A percentile compares a stretch with the other conserved stretches of the same genome.
Conservation (phyloP, 208 protist genomes). For the Trypanosoma melophagium region DNA sequence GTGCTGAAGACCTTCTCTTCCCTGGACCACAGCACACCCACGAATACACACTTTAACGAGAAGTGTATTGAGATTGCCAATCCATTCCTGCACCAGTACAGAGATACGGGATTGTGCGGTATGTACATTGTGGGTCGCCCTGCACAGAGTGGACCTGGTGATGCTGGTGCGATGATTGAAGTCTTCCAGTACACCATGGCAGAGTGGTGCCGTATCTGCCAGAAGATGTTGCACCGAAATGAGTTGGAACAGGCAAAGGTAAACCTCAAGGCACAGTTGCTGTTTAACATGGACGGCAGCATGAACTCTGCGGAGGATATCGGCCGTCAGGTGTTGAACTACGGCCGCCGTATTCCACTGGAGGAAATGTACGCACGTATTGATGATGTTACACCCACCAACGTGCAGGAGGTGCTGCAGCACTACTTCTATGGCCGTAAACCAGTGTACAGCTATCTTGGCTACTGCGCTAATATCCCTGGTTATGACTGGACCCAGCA, state of each 20-base stretch:
- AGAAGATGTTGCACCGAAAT: conserved; percentile 82
- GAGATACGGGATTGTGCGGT: conserved; percentile 85
- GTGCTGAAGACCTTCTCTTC: conserved; percentile 89
- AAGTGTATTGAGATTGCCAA: conserved; percentile 87
- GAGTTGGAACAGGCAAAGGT: conserved; percentile 88
- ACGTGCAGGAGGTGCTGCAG: conserved; percentile 86
- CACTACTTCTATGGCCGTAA: conserved; percentile 92
- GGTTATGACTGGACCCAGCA: conserved; percentile 89
- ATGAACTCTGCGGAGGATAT: conserved; percentile 86
- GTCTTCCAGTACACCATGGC: conserved; percentile 88
- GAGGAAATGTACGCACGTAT: conserved; percentile 92
- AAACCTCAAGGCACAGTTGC: conserved; percentile 87
- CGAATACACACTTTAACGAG: conserved; percentile 89
- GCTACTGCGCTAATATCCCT: conserved; percentile 78
- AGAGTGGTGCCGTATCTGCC: conserved; percentile 85
- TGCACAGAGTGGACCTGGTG: conserved; percentile 55
- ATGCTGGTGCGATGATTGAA: conserved; percentile 74
- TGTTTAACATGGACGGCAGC: conserved; percentile 90
- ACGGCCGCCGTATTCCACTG: conserved; percentile 81
- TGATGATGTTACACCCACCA: conserved; percentile 83
- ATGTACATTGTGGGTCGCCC: conserved; percentile 83
- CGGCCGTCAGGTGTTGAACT: conserved; percentile 82
- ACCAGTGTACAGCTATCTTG: conserved; percentile 86
- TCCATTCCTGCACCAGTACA: conserved; percentile 88
- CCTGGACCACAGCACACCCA: conserved; percentile 83